These are phyloP conservation scores for Metschnikowia colocasiae DNA, from an alignment of 805 yeast genomes.

Conservation along the genomic window DNA sequence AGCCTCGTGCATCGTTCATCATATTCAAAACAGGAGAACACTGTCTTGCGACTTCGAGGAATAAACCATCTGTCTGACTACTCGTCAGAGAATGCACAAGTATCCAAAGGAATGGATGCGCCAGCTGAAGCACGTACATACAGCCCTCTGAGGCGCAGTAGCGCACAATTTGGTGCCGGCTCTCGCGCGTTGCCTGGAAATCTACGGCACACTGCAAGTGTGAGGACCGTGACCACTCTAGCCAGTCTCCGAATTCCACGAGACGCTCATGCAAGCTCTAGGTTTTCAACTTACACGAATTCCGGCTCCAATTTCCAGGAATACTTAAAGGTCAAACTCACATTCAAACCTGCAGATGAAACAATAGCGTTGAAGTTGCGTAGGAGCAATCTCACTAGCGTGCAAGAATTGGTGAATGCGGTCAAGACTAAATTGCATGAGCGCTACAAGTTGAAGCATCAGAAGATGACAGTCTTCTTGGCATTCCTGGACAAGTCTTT, in stretches of 20 bases:
- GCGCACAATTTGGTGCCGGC: neutral
- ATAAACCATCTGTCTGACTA: neutral
- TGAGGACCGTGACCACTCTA: neutral
- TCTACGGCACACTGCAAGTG: neutral
- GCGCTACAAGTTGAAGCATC: constrained; percentile 9
- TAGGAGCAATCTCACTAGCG: constrained; percentile 13
- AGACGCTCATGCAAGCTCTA: neutral
- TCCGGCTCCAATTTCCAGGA: neutral
- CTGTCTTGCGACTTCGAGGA: neutral
- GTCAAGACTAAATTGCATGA: constrained; percentile 12
- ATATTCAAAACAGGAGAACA: neutral
- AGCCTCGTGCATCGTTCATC: neutral
- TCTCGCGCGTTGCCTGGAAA: neutral
- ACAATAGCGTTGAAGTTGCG: constrained; percentile 17
- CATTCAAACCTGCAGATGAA: constrained; percentile 12
- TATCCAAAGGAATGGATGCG: neutral
- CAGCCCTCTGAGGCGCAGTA: neutral
- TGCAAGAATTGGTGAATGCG: constrained; percentile 16
- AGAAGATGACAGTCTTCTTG: constrained; percentile 8
- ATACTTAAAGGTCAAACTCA: constrained; percentile 17
- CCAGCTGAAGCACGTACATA: neutral
- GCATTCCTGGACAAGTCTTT: constrained; percentile 14
- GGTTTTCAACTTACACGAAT: neutral
- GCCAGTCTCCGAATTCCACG: neutral
- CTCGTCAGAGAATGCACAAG: neutral